These are phyloP conservation scores for Pascua guehoae DNA, from an alignment of 1,284 basidiomycete genomes.

Conservation along the genomic window DNA sequence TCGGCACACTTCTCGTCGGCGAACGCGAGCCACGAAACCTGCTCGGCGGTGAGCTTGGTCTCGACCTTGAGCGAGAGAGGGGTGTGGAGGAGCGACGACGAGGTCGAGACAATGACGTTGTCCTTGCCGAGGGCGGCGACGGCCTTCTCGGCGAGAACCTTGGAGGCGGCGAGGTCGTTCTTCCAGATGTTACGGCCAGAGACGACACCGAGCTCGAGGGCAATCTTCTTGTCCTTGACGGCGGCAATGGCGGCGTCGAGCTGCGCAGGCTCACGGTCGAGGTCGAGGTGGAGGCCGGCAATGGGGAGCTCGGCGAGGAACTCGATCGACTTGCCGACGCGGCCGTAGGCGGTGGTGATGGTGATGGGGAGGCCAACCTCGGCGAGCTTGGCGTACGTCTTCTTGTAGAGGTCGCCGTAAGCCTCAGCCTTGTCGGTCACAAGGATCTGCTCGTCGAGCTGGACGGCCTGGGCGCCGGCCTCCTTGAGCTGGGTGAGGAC, in stretches of 20 bases:
- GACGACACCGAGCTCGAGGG: conserved; percentile 91
- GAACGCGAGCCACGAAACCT: conserved; percentile 99
- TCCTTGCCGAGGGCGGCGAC: conserved; percentile 74
- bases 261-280: conserved; percentile 88
- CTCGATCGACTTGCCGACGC: conserved; percentile 86
- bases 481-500: conserved; percentile 86
- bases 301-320: conserved; percentile 91
- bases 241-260: conserved; percentile 79
- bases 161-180: conserved; percentile 82
- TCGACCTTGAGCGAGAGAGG: conserved; percentile 93
- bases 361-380: conserved; percentile 85
- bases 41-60: conserved; percentile 83
- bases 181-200: conserved; percentile 99
- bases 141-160: conserved; percentile 82
- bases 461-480: conserved; percentile 89
- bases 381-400: conserved; percentile 77
- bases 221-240: conserved; percentile 73
- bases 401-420: conserved; percentile 75
- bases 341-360: conserved; percentile 93
- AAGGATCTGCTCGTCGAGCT: conserved; percentile 96
- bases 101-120: conserved; percentile 90
- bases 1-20: conserved; percentile 94
- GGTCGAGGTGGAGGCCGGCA: conserved; percentile 92
- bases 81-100: conserved; percentile 96
- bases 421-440: conserved; percentile 81